phyloP scores from a whole-genome alignment of 2,329 filamentous ascomycete species.

The Fusarium vanettenii region DNA sequence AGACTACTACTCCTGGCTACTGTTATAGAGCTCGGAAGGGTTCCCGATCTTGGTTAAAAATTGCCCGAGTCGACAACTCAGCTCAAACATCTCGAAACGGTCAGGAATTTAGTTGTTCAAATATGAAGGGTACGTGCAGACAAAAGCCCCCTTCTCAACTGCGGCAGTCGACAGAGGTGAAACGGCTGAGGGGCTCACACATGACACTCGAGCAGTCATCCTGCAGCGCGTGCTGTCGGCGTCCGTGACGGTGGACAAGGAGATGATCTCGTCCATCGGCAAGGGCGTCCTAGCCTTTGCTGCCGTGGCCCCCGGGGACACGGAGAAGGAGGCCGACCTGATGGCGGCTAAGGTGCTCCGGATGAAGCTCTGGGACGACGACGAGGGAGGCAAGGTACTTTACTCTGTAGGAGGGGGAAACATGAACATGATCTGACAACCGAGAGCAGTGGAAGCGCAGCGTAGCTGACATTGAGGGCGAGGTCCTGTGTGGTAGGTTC shows the following conservation, averaged over 20 bases:
- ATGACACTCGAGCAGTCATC: slow-evolving; percentile 70
- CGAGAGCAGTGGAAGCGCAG: slow-evolving; percentile 83
- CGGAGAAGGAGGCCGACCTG: slow-evolving; percentile 84
- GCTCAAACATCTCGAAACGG: neutral
- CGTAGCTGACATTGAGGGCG: slow-evolving; percentile 88
- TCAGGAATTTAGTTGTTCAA: slow-evolving; percentile 1
- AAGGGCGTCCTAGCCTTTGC: slow-evolving; percentile 92
- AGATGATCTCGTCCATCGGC: slow-evolving; percentile 90
- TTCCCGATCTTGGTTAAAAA: slow-evolving; percentile 31
- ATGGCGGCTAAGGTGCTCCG: slow-evolving; percentile 90
- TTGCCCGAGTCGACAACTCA: neutral
- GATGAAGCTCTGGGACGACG: slow-evolving; percentile 91
- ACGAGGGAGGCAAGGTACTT: slow-evolving; percentile 71
- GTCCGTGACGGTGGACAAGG: slow-evolving; percentile 92
- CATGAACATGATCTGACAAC: slow-evolving; percentile 30
- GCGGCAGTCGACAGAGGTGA: neutral
- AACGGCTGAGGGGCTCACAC: slow-evolving; percentile 18
- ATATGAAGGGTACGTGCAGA: slow-evolving; percentile 40
- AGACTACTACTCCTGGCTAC: neutral
- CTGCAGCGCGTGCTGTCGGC: slow-evolving; percentile 94
- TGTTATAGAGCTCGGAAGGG: slow-evolving; percentile 22
- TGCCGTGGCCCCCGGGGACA: slow-evolving; percentile 90
- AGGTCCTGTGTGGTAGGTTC: slow-evolving; percentile 86
- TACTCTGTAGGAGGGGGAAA: slow-evolving; percentile 26
- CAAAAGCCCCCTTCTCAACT: neutral